These are phyloP conservation scores for Brassica incana DNA, from an alignment of 345 rosid species.

Conservation along the genomic window DNA sequence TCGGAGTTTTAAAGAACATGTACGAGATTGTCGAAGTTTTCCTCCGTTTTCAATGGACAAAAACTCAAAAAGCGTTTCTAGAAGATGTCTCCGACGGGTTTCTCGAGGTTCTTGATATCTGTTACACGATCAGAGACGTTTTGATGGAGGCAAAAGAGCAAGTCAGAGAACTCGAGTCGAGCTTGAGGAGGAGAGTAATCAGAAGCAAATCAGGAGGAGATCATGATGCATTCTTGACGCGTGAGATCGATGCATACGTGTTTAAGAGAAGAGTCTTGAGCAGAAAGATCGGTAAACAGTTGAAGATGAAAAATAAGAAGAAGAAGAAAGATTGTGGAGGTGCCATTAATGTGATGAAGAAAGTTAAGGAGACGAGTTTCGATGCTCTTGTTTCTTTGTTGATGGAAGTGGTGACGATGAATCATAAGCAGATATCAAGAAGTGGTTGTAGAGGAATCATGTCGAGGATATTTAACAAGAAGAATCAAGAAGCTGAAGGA, in stretches of 20 bases:
- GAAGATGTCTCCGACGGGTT: constrained; percentile 49
- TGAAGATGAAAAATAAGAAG: constrained; percentile 27
- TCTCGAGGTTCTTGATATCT: constrained; percentile 44
- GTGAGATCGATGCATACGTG: constrained; percentile 35
- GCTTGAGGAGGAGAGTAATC: constrained; percentile 39
- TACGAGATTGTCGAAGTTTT: constrained; percentile 21
- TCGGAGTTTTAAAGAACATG: constrained; percentile 40
- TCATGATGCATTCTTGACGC: constrained; percentile 11
- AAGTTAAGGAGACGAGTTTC: constrained; percentile 38
- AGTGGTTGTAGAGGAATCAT: constrained; percentile 10
- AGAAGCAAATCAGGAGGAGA: constrained; percentile 22
- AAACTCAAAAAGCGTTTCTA: constrained; percentile 32
- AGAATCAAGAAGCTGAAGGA: constrained; percentile 25
- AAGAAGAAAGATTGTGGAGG: constrained; percentile 16
- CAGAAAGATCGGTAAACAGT: constrained; percentile 7
- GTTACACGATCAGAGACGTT: constrained; percentile 43
- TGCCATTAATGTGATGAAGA: constrained; percentile 26
- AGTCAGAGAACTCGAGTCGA: constrained; percentile 38
- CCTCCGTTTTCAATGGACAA: constrained; percentile 34
- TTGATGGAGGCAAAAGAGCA: constrained; percentile 39
- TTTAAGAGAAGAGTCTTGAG: constrained; percentile 39
- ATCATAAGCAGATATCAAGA: not conserved
- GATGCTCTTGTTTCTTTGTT: constrained; percentile 37
- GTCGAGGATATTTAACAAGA: constrained; percentile 30
- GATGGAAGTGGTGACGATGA: not conserved